phyloP scores from a whole-genome alignment of 495 filamentous ascomycete species.

The Rusavskia elegans region DNA sequence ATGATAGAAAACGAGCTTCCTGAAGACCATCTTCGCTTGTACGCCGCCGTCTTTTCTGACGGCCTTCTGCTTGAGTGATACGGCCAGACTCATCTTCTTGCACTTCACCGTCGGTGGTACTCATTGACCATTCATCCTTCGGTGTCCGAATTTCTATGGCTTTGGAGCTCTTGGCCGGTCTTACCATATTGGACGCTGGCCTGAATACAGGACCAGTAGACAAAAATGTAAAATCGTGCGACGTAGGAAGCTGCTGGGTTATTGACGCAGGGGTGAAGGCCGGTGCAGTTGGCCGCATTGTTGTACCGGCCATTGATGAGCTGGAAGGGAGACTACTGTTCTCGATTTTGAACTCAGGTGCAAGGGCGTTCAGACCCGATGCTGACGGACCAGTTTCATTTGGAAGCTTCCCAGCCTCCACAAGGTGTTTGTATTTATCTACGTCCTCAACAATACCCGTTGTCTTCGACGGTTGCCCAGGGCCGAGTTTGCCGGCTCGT shows the following conservation, averaged over 20 bases:
- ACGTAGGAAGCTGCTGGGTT: conserved; percentile 11
- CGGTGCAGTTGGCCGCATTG: conserved; percentile 46
- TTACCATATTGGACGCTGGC: conserved; percentile 20
- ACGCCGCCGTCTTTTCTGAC: conserved; percentile 36
- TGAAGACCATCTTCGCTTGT: conserved; percentile 7
- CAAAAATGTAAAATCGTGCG: conserved; percentile 60
- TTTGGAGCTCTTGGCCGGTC: conserved; percentile 55
- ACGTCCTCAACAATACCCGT: neutral
- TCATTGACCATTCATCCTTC: conserved; percentile 25
- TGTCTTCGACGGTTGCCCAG: neutral
- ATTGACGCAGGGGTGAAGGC: conserved; percentile 48
- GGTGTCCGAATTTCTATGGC: conserved; percentile 69
- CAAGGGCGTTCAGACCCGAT: conserved; percentile 72
- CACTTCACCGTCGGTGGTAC: conserved; percentile 30
- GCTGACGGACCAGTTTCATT: conserved; percentile 44
- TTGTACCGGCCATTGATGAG: neutral
- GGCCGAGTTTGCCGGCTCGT: neutral
- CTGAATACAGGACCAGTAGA: conserved; percentile 54
- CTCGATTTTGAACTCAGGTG: conserved; percentile 75
- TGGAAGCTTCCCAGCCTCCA: conserved; percentile 23
- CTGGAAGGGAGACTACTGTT: conserved; percentile 45
- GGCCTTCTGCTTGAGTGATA: conserved; percentile 34
- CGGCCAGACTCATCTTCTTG: conserved; percentile 26
- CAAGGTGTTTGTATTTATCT: neutral
- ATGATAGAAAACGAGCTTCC: conserved; percentile 23